A percentile compares a stretch with the other conserved stretches of the same genome.
Evolutionary conservation across 2,329 filamentous ascomycete species (phyloP).

Genomic region (Stagonosporopsis vannaccii): DNA sequence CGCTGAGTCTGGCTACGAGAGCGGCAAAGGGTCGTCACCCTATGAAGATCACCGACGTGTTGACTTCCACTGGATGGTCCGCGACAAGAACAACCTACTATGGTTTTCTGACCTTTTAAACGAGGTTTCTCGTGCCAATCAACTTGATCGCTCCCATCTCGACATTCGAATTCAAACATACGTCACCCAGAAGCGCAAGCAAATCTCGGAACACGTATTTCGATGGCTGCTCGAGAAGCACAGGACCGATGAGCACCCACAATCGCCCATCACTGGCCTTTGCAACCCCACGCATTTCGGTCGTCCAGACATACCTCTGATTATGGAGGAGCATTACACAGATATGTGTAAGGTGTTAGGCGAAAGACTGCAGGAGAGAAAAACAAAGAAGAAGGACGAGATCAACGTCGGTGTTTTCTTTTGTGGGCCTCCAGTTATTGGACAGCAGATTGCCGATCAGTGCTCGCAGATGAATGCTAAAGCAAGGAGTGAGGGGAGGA

Average conservation of each 20-base stretch:
- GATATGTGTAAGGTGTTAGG: slow-evolving; percentile 55
- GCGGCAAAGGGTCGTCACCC: slow-evolving; percentile 21
- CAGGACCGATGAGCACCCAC: slow-evolving; percentile 59
- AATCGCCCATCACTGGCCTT: slow-evolving; percentile 63
- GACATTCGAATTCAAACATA: slow-evolving; percentile 65
- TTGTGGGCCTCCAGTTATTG: slow-evolving; percentile 64
- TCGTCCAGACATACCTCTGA: slow-evolving; percentile 60
- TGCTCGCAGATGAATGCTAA: slow-evolving; percentile 60
- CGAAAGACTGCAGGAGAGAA: slow-evolving; percentile 32
- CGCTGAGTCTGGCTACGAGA: slow-evolving; percentile 13
- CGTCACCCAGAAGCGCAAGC: slow-evolving; percentile 63
- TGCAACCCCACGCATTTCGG: slow-evolving; percentile 63
- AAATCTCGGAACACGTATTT: slow-evolving; percentile 63
- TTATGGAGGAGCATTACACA: slow-evolving; percentile 63
- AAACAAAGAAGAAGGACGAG: slow-evolving; percentile 31
- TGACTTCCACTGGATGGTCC: slow-evolving; percentile 68
- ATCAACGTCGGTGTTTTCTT: slow-evolving; percentile 64
- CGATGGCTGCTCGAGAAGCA: slow-evolving; percentile 65
- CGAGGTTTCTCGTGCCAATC: slow-evolving; percentile 48
- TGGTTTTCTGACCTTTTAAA: slow-evolving; percentile 67
- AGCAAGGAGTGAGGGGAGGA: slow-evolving; percentile 60
- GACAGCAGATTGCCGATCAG: slow-evolving; percentile 62
- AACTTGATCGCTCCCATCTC: slow-evolving; percentile 47
- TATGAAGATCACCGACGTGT: slow-evolving; percentile 58
- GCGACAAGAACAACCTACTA: slow-evolving; percentile 62